A percentile compares a stretch with the other conserved stretches of the same genome.
These are phyloP conservation scores for Gilbertella persicaria DNA, from an alignment of 371 early-diverging fungal species.

Conservation along the genomic window DNA sequence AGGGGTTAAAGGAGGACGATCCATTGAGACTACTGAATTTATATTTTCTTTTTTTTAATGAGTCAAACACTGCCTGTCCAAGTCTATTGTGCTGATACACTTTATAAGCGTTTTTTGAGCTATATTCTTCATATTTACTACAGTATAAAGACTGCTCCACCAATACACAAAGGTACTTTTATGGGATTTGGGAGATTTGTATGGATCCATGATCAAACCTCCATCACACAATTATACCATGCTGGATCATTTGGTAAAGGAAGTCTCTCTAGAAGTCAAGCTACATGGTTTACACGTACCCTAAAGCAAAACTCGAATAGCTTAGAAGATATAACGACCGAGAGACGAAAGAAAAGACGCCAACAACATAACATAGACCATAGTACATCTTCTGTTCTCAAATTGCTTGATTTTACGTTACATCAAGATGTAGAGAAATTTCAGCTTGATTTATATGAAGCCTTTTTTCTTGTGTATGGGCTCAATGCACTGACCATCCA, in stretches of 20 bases:
- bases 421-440: constrained; percentile 53
- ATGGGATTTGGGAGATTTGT: constrained; percentile 43
- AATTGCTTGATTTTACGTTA: constrained; percentile 6
- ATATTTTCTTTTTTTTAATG: background rate
- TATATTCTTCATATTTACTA: background rate
- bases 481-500: constrained; percentile 52
- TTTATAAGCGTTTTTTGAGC: background rate
- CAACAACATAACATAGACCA: constrained; percentile 7
- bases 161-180: constrained; percentile 18
- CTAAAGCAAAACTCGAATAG: constrained; percentile 9
- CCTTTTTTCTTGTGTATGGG: constrained; percentile 64
- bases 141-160: constrained; percentile 5
- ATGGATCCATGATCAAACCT: constrained; percentile 47
- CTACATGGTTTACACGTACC: constrained; percentile 64
- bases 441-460: constrained; percentile 67
- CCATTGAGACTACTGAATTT: too few relatives aligned
- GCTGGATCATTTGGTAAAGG: constrained; percentile 88
- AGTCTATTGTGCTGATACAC: background rate
- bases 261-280: constrained; percentile 75
- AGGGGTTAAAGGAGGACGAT: too few relatives aligned
- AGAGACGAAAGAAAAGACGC: constrained; percentile 50
- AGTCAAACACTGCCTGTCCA: background rate
- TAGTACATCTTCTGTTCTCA: constrained; percentile 7
- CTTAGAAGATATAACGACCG: constrained; percentile 51
- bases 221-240: constrained; percentile 47